phyloP scores from a whole-genome alignment of 176 grass and related monocot genomes.

The Oryza punctata region DNA sequence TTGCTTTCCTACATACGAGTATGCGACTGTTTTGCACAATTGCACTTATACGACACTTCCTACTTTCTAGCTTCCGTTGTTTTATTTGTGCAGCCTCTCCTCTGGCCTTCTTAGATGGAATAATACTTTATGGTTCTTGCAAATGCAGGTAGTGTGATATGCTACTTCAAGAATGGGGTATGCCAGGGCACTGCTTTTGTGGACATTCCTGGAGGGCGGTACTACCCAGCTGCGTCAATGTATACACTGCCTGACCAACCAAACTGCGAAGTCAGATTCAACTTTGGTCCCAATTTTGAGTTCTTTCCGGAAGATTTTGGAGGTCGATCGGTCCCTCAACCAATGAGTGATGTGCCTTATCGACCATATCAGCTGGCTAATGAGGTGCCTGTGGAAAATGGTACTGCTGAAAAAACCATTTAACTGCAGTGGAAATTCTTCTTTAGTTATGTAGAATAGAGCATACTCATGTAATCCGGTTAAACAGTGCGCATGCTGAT shows the following conservation, averaged over 20 bases:
- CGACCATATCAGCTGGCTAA: constrained; percentile 60
- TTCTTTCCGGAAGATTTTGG: constrained; percentile 78
- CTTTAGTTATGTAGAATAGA: constrained; percentile 23
- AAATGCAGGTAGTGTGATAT: too few relatives aligned
- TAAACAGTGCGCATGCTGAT: neutral
- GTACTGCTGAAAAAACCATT: constrained; percentile 60
- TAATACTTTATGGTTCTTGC: neutral
- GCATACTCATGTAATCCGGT: neutral
- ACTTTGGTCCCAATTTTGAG: constrained; percentile 85
- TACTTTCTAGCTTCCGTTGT: neutral
- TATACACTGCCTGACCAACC: constrained; percentile 80
- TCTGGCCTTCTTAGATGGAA: neutral
- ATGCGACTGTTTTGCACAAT: constrained; percentile 18
- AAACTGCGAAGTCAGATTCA: constrained; percentile 83
- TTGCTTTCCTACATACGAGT: too few relatives aligned
- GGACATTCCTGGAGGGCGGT: constrained; percentile 76
- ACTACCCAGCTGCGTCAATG: constrained; percentile 83
- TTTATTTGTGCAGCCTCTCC: constrained; percentile 10
- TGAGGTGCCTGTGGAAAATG: constrained; percentile 66
- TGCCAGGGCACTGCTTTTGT: constrained; percentile 16
- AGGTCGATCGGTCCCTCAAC: constrained; percentile 45
- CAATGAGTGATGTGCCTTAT: constrained; percentile 73
- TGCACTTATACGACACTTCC: neutral
- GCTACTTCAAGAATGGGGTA: too few relatives aligned
- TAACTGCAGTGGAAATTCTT: constrained; percentile 42